These are phyloP conservation scores for Penicillium taxi DNA, from an alignment of 495 filamentous ascomycete genomes.

Conservation along the genomic window DNA sequence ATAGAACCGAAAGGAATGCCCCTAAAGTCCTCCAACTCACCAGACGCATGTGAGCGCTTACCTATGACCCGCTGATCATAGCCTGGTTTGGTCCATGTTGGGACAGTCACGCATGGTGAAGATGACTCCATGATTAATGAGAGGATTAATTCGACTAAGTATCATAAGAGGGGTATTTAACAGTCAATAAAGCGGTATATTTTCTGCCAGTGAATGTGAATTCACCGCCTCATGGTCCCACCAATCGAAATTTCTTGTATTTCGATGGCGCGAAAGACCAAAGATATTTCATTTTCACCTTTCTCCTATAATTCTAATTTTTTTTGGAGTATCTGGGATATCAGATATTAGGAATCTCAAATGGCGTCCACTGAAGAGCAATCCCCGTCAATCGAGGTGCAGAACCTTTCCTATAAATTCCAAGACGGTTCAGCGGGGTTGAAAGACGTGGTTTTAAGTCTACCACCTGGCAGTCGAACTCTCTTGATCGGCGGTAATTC, in stretches of 20 bases:
- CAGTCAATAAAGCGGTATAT: too few species aligned
- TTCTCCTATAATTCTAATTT: too few species aligned
- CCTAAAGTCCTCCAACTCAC: background rate
- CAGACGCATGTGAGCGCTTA: background rate
- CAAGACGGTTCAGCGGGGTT: conserved; percentile 71
- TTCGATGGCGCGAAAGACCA: too few species aligned
- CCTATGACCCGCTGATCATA: conserved; percentile 1
- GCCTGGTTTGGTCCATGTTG: background rate
- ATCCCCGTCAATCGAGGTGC: conserved; percentile 56
- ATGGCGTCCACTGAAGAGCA: conserved; percentile 12
- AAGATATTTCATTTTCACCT: too few species aligned
- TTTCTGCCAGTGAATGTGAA: too few species aligned
- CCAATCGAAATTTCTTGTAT: too few species aligned
- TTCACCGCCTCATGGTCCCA: too few species aligned
- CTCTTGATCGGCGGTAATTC: conserved; percentile 78
- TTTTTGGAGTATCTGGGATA: too few species aligned
- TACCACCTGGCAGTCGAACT: conserved; percentile 78
- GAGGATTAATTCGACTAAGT: too few species aligned
- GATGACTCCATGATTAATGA: too few species aligned
- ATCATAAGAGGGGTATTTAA: too few species aligned
- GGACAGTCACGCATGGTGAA: too few species aligned
- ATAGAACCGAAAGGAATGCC: background rate
- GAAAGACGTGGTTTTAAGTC: conserved; percentile 55
- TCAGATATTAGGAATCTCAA: background rate
- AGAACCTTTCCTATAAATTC: conserved; percentile 79